Base-by-base conservation (phyloP, 2,329 filamentous ascomycete species). In the Penicillium nordicum region DNA sequence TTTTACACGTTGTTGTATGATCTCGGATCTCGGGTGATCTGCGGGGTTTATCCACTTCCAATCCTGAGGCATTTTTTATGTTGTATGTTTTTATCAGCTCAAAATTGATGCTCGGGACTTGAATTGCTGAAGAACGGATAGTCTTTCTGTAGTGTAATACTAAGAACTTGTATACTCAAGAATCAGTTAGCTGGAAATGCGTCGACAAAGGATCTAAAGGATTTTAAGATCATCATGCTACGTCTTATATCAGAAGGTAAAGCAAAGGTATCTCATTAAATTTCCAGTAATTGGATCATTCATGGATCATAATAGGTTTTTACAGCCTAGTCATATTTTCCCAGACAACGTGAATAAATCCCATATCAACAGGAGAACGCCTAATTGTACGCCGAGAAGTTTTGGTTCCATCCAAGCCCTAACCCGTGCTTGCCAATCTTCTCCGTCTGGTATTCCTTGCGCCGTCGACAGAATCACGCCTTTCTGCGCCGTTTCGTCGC, bases 401-500 rank as follows among this genome's bases (percentile, higher is more conserved):
- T 41, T 48, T 38, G 42, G 38, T 42, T 30, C 16, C 47, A 32
- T 41, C 41, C 42, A 43, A 44, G 25, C 12, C 32, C 30, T 37
- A 37, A n/a, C 14, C 45, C 27, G 21, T 49, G 11, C 16, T 37
- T 37, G 38, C 27, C n/a, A 25, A 51, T 16, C 29, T 25, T 14
- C 21, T 45, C 49, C 40, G 14, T 51, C 49, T 34, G 40, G 10
- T 36, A 36, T 27, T 45, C 29, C 38, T 51, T 36, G 38, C 11
- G 16, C 38, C 16, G 1, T 44, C 37, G 25, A n/a, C 12, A 23
- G 30, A 40, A 62, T 72, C 60, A 72, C 43, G 61, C 65, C 58
- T 65, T 72, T 57, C 63, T 68, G 48, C 72, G 71, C 40, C 71
- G 65, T 59, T 74, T 74, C n/a, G 48, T 46, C 18, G 59, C 62